Percentiles rank a stretch among this genome's conserved stretches.
phyloP scores from a whole-genome alignment of 2,329 filamentous ascomycete species.

The Aspergillus clavatus region DNA sequence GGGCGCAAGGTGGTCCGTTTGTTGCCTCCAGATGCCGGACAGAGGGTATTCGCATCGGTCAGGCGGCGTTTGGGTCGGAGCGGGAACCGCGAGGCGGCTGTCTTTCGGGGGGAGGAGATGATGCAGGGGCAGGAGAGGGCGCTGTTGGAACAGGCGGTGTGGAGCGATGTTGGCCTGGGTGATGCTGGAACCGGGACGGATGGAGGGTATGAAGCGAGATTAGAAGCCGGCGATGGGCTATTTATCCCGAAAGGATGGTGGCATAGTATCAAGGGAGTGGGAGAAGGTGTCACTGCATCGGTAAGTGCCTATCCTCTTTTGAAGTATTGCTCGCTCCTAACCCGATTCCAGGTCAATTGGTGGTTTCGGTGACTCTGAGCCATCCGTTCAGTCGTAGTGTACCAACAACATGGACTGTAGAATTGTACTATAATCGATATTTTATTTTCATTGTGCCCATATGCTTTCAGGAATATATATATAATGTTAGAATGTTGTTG shows the following conservation, averaged over 20 bases:
- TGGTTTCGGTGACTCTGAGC: conserved; percentile 73
- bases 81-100: conserved; percentile 34
- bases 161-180: conserved; percentile 45
- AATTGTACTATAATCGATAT: no score
- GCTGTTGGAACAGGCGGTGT: conserved; percentile 64
- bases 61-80: conserved; percentile 36
- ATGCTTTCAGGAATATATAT: no score
- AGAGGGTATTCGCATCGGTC: conserved; percentile 57
- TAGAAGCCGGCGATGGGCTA: conserved; percentile 64
- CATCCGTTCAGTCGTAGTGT: no score
- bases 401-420: no score
- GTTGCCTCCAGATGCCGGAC: conserved; percentile 60
- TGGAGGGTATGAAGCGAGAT: conserved; percentile 46
- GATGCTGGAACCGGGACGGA: conserved; percentile 22
- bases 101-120: conserved; percentile 78
- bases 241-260: conserved; percentile 84
- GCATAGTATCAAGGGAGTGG: conserved; percentile 71
- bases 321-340: neutral
- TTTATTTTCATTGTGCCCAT: no score
- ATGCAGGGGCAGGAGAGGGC: conserved; percentile 73
- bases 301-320: conserved; percentile 36
- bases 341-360: conserved; percentile 60
- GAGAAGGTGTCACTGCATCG: conserved; percentile 54
- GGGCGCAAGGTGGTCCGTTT: conserved; percentile 70
- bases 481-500: no score